Conservation (phyloP, 1,284 basidiomycete species). For the Gastroboletus turbinatus region DNA sequence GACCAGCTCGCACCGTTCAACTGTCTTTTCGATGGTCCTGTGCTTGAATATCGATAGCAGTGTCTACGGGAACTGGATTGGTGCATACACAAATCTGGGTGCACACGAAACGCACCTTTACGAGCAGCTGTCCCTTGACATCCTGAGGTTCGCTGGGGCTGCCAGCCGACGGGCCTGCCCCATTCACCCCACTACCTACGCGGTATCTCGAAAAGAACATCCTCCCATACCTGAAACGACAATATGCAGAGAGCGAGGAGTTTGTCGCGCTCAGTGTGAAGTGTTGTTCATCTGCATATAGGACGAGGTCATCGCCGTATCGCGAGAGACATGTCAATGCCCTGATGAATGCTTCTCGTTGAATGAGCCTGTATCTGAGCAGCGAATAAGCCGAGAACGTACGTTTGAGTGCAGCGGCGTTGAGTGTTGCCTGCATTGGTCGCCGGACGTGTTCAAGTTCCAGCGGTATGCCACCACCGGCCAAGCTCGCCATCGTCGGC, state of each 20-base stretch:
- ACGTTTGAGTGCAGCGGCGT: constrained; percentile 49
- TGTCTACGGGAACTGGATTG: constrained; percentile 42
- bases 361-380: constrained; percentile 17
- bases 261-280: constrained; percentile 72
- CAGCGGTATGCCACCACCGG: constrained; percentile 22
- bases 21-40: constrained; percentile 68
- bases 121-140: constrained; percentile 62
- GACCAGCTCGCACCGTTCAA: constrained; percentile 71
- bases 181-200: constrained; percentile 35
- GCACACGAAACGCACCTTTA: constrained; percentile 50
- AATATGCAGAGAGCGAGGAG: constrained; percentile 75
- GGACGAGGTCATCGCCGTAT: constrained; percentile 75
- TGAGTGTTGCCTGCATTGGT: constrained; percentile 47
- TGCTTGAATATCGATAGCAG: constrained; percentile 72
- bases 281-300: constrained; percentile 59
- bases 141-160: constrained; percentile 33
- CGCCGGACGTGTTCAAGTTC: constrained; percentile 2
- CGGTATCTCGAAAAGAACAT: constrained; percentile 70
- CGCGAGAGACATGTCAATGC: constrained; percentile 71
- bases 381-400: constrained; percentile 19
- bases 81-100: background rate
- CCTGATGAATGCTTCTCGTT: constrained; percentile 61
- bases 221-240: constrained; percentile 68
- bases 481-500: constrained; percentile 82
- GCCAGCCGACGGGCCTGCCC: constrained; percentile 16